Evolutionary conservation across 2,329 filamentous ascomycete species (phyloP), one percentile per base, ranked within the genome.

Genomic region (Nigrospora sphaerica): DNA sequence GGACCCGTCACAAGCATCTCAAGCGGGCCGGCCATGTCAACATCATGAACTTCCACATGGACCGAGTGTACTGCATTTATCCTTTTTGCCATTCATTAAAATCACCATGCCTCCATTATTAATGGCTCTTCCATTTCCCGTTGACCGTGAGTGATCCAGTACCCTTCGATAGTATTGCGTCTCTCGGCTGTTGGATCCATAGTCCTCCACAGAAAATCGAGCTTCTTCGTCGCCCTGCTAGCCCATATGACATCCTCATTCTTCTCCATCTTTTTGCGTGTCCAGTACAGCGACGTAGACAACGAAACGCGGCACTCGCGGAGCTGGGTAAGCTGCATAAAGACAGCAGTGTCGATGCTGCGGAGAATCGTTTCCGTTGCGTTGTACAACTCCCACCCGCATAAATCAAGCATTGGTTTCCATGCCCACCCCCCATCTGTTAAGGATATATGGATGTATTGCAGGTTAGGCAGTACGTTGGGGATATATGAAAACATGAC

Each of bases 251-350:
- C 38, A 14, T 47, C 45, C 41, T 32, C 19, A 7, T 17, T 12
- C 16, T 42, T 46, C 32, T 49, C 47, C 37, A 44, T n/a, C 9
- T 39, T 18, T 41, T 47, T 47, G 16, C 41, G 44, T 42, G 44
- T 47, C 12, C 18, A 33, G 37, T 47, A 49, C 33, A 44, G 10
- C 12, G 45, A 18, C 33, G 37, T 37, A 35, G 47, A 41, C 33
- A 49, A 45, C 14, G 45, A 37, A 13, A 49, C 14, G 28, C 47
- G 45, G 17, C 47, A 49, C 37, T 47, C 45, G 36, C 42, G 18
- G 7, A 41, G 37, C 37, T 14, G 18, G 18, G 18, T 4, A 12
- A 39, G 17, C 13, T 14, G 37, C 37, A 39, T 14, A 18, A 41
- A 9, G 11, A 49, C 16, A 23, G 47, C 13, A n/a, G 44, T 23